Evolutionary conservation across 2,329 filamentous ascomycete species (phyloP).

Genomic region (Lecanicillium sp.): DNA sequence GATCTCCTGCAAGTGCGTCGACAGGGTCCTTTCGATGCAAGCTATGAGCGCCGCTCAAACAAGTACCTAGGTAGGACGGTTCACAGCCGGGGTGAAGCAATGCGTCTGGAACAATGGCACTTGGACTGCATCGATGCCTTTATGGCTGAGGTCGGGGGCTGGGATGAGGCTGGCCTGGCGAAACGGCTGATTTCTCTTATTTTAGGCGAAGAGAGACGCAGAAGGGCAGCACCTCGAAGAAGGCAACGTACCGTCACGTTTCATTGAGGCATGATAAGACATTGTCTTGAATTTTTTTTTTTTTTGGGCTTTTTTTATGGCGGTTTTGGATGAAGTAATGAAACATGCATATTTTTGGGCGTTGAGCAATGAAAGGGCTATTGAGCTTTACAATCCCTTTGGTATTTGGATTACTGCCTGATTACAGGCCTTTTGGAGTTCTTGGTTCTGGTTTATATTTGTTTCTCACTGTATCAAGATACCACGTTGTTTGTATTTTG

Average conservation of each 20-base stretch:
- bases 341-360: slow-evolving; percentile 3
- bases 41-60: slow-evolving; percentile 24
- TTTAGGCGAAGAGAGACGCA: slow-evolving; percentile 39
- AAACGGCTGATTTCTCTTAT: slow-evolving; percentile 49
- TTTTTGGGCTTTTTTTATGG: background rate
- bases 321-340: slow-evolving; percentile 2
- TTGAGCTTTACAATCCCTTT: background rate
- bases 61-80: slow-evolving; percentile 44
- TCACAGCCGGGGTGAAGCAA: slow-evolving; percentile 37
- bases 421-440: slow-evolving; percentile 1
- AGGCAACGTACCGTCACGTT: slow-evolving; percentile 25
- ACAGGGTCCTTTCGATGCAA: slow-evolving; percentile 29
- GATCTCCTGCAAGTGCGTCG: slow-evolving; percentile 44
- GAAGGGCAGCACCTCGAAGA: slow-evolving; percentile 13
- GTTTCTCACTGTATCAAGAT: slow-evolving; percentile 2
- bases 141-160: slow-evolving; percentile 39
- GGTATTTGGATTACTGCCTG: background rate
- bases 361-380: background rate
- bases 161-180: slow-evolving; percentile 43
- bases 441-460: background rate
- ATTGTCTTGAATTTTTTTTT: background rate
- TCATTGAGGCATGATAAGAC: slow-evolving; percentile 26
- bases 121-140: slow-evolving; percentile 53
- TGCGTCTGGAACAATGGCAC: slow-evolving; percentile 51
- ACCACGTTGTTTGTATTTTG: slow-evolving; percentile 3